phyloP scores from a whole-genome alignment of 768 basidiomycete genomes.

The Collybia mongolica region DNA sequence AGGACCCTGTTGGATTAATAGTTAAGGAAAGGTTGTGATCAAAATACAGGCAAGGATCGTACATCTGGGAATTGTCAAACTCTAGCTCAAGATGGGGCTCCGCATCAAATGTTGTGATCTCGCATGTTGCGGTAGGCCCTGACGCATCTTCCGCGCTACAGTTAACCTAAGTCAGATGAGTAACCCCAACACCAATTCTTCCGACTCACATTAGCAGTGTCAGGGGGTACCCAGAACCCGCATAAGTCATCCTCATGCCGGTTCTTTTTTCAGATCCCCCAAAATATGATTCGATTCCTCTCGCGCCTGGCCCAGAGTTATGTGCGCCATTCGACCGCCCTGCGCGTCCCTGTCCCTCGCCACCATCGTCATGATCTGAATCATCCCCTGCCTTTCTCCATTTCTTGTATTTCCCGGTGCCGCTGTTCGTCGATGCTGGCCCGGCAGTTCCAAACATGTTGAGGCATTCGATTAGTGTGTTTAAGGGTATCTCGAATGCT shows the following conservation, averaged over 20 bases:
- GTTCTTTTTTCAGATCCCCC: slow-evolving; percentile 63
- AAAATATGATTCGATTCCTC: slow-evolving; percentile 60
- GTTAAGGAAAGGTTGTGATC: background rate
- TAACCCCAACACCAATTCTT: background rate
- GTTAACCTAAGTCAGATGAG: background rate
- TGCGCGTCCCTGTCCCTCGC: slow-evolving; percentile 34
- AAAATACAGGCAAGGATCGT: slow-evolving; percentile 2
- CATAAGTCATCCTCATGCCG: slow-evolving; percentile 83
- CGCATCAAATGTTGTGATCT: slow-evolving; percentile 82
- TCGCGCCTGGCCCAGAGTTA: slow-evolving; percentile 1
- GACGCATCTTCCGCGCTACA: slow-evolving; percentile 71
- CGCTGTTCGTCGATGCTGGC: slow-evolving; percentile 28
- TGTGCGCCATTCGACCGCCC: slow-evolving; percentile 18
- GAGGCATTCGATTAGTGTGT: slow-evolving; percentile 83
- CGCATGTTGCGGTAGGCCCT: slow-evolving; percentile 85
- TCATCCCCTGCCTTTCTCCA: slow-evolving; percentile 49
- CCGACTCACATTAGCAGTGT: slow-evolving; percentile 73
- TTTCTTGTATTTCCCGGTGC: slow-evolving; percentile 38
- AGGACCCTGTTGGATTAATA: slow-evolving; percentile 46
- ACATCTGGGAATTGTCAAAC: slow-evolving; percentile 71
- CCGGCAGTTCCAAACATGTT: slow-evolving; percentile 91
- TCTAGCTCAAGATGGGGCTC: slow-evolving; percentile 80
- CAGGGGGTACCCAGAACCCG: slow-evolving; percentile 75
- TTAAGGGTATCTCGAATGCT: slow-evolving; percentile 82
- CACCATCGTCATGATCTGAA: slow-evolving; percentile 41